Evolutionary conservation across 75 land plant species (phyloP).

Genomic region (Sequoia sempervirens): DNA sequence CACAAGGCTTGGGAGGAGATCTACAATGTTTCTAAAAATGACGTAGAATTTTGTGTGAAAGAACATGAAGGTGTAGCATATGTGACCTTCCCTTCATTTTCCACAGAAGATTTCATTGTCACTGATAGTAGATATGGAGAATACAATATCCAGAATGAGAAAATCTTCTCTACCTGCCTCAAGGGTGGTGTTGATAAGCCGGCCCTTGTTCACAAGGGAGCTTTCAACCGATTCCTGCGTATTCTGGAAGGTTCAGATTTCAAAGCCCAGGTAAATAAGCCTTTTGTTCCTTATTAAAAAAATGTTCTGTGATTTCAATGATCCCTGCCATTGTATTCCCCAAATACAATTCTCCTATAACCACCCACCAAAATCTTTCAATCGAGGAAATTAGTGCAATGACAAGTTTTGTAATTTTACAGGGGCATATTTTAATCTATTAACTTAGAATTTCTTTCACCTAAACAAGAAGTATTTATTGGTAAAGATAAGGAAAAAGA

Average conservation of each 20-base stretch:
- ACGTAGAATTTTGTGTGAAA: not conserved
- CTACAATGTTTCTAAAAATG: not conserved
- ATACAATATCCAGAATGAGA: not conserved
- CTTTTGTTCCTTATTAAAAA: not conserved
- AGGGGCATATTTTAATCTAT: not conserved
- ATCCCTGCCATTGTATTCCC: not conserved
- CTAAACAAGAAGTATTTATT: not conserved
- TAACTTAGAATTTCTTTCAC: no score
- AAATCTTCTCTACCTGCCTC: not conserved
- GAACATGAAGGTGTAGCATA: not conserved
- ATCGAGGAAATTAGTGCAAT: not conserved
- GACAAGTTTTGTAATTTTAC: not conserved
- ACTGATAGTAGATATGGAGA: not conserved
- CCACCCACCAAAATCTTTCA: not conserved
- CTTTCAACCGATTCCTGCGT: not conserved
- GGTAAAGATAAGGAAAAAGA: not conserved
- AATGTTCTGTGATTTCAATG: not conserved
- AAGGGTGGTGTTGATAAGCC: not conserved
- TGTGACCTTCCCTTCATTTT: not conserved
- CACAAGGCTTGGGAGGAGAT: not conserved
- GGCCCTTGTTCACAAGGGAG: conserved; percentile 1
- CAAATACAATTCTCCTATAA: not conserved
- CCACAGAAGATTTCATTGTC: not conserved
- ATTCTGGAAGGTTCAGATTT: not conserved
- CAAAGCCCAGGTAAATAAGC: not conserved